Conservation (phyloP, 1,284 basidiomycete genomes). For the Ustilago loliicola region DNA sequence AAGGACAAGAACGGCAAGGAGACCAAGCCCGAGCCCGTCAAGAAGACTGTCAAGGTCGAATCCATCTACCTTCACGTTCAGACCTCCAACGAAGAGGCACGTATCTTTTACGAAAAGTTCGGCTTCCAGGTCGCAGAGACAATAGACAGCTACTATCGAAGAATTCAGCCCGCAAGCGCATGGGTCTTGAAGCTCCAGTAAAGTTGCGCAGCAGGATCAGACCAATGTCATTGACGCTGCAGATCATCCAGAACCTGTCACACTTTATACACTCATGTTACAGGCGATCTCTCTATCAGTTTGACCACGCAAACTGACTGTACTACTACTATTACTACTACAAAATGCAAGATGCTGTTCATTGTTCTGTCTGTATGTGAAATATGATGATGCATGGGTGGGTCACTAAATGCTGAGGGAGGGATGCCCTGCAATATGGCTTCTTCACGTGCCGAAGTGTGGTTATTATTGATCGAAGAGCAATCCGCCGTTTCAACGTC, state of each 20-base stretch:
- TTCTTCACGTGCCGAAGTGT: too few relatives aligned
- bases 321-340: conserved; percentile 14
- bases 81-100: conserved; percentile 69
- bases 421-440: too few relatives aligned
- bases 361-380: neutral
- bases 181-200: conserved; percentile 68
- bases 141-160: conserved; percentile 65
- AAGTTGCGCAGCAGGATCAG: neutral
- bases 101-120: conserved; percentile 69
- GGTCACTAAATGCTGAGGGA: too few relatives aligned
- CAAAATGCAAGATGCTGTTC: conserved; percentile 7
- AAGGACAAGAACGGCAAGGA: conserved; percentile 62
- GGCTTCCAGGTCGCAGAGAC: conserved; percentile 69
- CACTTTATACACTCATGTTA: neutral
- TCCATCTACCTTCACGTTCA: conserved; percentile 71
- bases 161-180: conserved; percentile 69
- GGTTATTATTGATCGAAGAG: neutral
- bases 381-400: neutral
- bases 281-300: neutral
- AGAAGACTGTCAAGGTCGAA: conserved; percentile 54
- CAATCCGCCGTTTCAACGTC: neutral
- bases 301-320: conserved; percentile 1
- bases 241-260: neutral
- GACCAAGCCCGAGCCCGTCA: conserved; percentile 42
- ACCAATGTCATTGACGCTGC: neutral